A percentile compares a stretch with the other conserved stretches of the same genome.
phyloP scores from a whole-genome alignment of 495 filamentous ascomycete species.

The Aspergillus diversus region DNA sequence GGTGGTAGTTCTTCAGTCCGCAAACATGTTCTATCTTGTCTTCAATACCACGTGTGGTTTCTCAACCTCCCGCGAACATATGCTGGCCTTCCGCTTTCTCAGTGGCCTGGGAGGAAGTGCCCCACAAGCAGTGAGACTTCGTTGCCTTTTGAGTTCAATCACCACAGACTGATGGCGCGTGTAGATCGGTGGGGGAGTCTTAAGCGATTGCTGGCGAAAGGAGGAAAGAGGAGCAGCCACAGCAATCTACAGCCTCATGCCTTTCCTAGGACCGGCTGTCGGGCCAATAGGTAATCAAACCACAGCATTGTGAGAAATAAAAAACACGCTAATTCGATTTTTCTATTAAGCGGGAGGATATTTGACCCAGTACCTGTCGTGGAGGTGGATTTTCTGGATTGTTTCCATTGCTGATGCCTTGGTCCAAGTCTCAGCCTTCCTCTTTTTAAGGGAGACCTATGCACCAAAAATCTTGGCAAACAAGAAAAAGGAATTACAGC shows the following conservation, averaged over 20 bases:
- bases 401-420: slow-evolving; percentile 20
- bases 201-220: slow-evolving; percentile 48
- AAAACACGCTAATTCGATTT: not conserved
- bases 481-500: slow-evolving; percentile 18
- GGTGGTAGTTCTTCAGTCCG: slow-evolving; percentile 8
- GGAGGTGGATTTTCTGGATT: slow-evolving; percentile 21
- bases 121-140: slow-evolving; percentile 44
- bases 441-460: slow-evolving; percentile 19
- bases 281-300: slow-evolving; percentile 42
- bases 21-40: slow-evolving; percentile 35
- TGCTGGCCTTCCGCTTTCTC: slow-evolving; percentile 60
- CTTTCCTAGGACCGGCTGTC: slow-evolving; percentile 57
- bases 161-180: slow-evolving; percentile 13
- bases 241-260: slow-evolving; percentile 54
- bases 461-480: slow-evolving; percentile 16
- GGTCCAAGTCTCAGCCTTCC: slow-evolving; percentile 14
- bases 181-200: slow-evolving; percentile 40
- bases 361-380: slow-evolving; percentile 19
- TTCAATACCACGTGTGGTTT: slow-evolving; percentile 63
- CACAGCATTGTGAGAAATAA: not conserved
- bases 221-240: slow-evolving; percentile 61
- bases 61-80: slow-evolving; percentile 43
- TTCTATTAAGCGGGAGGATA: slow-evolving; percentile 13
- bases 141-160: slow-evolving; percentile 26
- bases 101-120: slow-evolving; percentile 55